Base-by-base conservation (phyloP, 2,329 filamentous ascomycete genomes). In the Leptographium wingfieldii region DNA sequence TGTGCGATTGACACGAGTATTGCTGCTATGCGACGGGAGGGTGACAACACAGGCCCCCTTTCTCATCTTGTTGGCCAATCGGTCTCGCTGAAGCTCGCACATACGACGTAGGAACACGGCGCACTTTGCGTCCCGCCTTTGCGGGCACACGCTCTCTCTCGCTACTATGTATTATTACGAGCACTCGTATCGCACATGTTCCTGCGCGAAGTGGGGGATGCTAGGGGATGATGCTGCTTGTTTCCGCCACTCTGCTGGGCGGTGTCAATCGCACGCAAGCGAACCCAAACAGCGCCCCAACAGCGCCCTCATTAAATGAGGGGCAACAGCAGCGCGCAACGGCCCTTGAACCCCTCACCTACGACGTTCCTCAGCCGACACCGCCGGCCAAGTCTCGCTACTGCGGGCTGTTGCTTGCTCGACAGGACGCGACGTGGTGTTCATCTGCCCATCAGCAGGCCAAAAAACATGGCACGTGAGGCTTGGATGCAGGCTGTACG, bases 241-340 rank as follows among this genome's bases (percentile, higher is more conserved):
- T 29, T n/a, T 16, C 35, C 38, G 22, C 35, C 55, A 14, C 29
- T 40, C 33, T 55, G 11, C 33, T 35, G 22, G 53, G 49, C 33
- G 53, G 52, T 54, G 52, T 35, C 53, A 38, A 55, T 38, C 16
- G 52, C 52, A 12, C 48, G 48, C 48, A 51, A 51, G 49, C 49
- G 49, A 52, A 31, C 27, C 16, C 27, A n/a, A 10, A 52, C 25
- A 29, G 27, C 49, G 14, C 25, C 11, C 49, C 11, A 52, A 29
- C 49, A 52, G 11, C 11, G 49, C 49, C 25, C 54, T 22, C 22
- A 29, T 48, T 6, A 16, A 27, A 56, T n/a, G 55, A 56, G 55
- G 55, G 55, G 55, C 55, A 56, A 38, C 38, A 43, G 38, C 14
- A 35, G 29, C 27, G 55, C 55, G 40, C 55, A 56, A 56, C 55